These are phyloP conservation scores for Mycena belliarum DNA, from an alignment of 768 basidiomycete genomes.

Conservation along the genomic window DNA sequence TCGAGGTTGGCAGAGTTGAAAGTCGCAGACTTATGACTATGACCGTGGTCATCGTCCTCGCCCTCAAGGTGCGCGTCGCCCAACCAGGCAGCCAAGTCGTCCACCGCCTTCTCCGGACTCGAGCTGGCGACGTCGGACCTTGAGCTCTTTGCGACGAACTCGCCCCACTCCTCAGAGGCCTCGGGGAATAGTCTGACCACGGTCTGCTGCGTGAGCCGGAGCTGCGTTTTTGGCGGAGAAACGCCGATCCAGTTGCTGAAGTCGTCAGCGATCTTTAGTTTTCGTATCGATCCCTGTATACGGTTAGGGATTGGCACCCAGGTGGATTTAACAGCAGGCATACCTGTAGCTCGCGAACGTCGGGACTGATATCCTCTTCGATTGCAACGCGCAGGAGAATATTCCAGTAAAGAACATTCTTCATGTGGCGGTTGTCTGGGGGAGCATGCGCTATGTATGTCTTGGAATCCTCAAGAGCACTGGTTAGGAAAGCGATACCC, in stretches of 20 bases:
- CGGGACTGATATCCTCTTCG: constrained; percentile 48
- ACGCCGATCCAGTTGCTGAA: constrained; percentile 48
- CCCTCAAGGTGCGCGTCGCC: constrained; percentile 44
- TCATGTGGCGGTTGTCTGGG: constrained; percentile 63
- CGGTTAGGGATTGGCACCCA: too few relatives aligned
- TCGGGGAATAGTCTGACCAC: constrained; percentile 47
- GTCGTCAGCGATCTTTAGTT: constrained; percentile 54
- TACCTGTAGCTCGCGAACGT: constrained; percentile 55
- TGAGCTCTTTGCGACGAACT: constrained; percentile 39
- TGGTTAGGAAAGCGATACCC: constrained; percentile 60
- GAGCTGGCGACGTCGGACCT: constrained; percentile 29
- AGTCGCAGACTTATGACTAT: constrained; percentile 11
- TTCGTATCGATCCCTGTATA: constrained; percentile 39
- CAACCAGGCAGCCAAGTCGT: constrained; percentile 61
- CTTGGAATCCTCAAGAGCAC: constrained; percentile 62
- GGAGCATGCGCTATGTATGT: constrained; percentile 55
- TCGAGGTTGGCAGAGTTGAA: constrained; percentile 42
- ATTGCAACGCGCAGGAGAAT: constrained; percentile 54
- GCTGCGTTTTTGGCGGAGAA: constrained; percentile 49
- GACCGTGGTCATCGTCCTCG: constrained; percentile 26
- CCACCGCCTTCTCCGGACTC: constrained; percentile 44
- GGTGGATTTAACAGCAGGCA: constrained; percentile 7
- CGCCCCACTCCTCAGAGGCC: constrained; percentile 49
- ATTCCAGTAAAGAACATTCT: constrained; percentile 60
- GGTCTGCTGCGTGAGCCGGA: constrained; percentile 53